Evolutionary conservation across 2,329 filamentous ascomycete genomes (phyloP), one percentile per base, ranked within the genome.

Genomic region (Pezicula radicicola): DNA sequence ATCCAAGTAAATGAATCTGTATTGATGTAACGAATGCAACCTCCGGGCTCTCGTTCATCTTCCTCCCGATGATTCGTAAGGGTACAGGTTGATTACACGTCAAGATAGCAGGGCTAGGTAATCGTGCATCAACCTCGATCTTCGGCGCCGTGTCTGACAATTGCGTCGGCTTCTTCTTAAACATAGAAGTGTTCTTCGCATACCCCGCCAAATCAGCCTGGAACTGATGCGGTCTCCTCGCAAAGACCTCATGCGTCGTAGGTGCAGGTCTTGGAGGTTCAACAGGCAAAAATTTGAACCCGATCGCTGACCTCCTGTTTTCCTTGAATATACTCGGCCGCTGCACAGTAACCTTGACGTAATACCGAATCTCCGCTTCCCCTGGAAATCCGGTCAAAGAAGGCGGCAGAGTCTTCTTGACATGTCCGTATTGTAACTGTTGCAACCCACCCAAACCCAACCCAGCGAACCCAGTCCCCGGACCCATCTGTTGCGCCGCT

Each of bases 341-440:
- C 63, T 91, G 89, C 6, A 97, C 85, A 0, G 94, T 97, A n/a
- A 88, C 91, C 69, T 99, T 99, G 66, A 97, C 80, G 67, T 89
- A 99, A 71, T 99, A 99, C 60, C 86, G 82, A 54, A 97, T 92
- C 70, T 96, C 91, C 19, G 92, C 93, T 68, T 92, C 84, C 30
- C 87, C 87, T 0, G 90, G 89, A 59, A 94, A 92, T 3, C 90
- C 91, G n/a, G 81, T 89, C 49, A 97, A 74, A 4, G 91, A 95
- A 0, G 94, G 94, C 5, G 94, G 94, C 10, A 99, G 76, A 0
- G 92, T 96, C 60, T 85, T 84, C 65, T 88, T 94, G 57, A 94
- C 83, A 72, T 99, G 94, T 37, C 67, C 67, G 46, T 85, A 77
- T 61, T 80, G 77, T 51, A 85, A 69, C 68, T 86, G 83, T 63